Conservation (phyloP, 1,284 basidiomycete species). For the Ceratobasidium sp. region DNA sequence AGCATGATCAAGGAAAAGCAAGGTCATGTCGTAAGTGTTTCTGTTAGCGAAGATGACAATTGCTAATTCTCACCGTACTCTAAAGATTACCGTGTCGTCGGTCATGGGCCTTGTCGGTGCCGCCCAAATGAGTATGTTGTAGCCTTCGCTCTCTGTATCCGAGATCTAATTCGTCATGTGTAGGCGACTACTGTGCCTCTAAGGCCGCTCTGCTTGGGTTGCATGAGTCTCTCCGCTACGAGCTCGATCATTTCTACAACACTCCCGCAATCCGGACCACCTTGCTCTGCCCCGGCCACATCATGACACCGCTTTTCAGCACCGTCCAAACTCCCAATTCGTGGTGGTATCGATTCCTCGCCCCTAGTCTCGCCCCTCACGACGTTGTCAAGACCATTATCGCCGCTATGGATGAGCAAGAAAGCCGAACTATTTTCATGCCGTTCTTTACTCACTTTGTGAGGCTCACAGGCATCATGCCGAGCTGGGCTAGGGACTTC, state of each 20-base stretch:
- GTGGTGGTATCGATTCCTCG: conserved; percentile 72
- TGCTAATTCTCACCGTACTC: conserved; percentile 25
- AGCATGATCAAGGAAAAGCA: conserved; percentile 78
- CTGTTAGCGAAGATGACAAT: background rate
- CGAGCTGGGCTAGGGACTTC: conserved; percentile 77
- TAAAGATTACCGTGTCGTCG: conserved; percentile 83
- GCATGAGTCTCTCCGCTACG: conserved; percentile 83
- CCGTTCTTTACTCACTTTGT: conserved; percentile 77
- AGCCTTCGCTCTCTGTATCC: conserved; percentile 26
- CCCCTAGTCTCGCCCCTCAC: conserved; percentile 77
- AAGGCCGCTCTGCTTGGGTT: conserved; percentile 84
- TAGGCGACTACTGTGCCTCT: conserved; percentile 88
- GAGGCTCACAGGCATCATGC: conserved; percentile 65
- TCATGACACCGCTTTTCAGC: conserved; percentile 79
- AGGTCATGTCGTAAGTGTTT: conserved; percentile 83
- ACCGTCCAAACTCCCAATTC: conserved; percentile 59
- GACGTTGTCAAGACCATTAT: conserved; percentile 84
- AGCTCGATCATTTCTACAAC: conserved; percentile 82
- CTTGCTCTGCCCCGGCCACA: conserved; percentile 79
- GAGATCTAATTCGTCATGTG: conserved; percentile 39
- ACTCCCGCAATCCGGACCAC: conserved; percentile 82
- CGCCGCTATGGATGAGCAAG: conserved; percentile 76
- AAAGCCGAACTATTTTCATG: conserved; percentile 73
- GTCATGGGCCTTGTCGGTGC: conserved; percentile 79
- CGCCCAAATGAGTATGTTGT: conserved; percentile 79